phyloP scores from a whole-genome alignment of 495 filamentous ascomycete species.

The Neurospora africana region DNA sequence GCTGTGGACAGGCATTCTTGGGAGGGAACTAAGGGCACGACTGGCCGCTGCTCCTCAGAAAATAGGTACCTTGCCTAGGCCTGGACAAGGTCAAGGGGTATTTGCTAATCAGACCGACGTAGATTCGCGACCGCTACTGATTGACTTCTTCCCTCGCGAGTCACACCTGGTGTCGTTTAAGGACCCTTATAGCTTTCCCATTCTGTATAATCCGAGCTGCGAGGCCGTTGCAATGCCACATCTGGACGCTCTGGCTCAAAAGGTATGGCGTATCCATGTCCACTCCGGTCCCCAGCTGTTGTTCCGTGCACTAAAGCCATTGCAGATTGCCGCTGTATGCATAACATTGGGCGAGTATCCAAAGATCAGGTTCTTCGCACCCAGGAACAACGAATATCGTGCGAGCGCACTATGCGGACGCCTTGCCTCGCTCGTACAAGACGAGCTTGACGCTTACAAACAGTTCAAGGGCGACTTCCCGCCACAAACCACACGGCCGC shows the following conservation, averaged over 20 bases:
- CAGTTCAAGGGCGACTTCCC: conserved; percentile 76
- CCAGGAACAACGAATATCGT: conserved; percentile 66
- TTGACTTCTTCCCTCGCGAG: conserved; percentile 85
- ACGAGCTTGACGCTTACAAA: conserved; percentile 77
- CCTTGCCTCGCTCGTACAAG: conserved; percentile 84
- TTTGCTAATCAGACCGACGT: neutral
- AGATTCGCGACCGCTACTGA: conserved; percentile 57
- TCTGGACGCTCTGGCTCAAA: conserved; percentile 72
- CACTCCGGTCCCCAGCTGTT: neutral
- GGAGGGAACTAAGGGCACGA: conserved; percentile 29
- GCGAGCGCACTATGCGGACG: conserved; percentile 77
- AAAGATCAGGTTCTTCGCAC: conserved; percentile 79
- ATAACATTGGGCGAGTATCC: conserved; percentile 80
- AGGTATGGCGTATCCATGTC: conserved; percentile 42
- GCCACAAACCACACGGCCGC: conserved; percentile 65
- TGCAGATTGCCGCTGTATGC: conserved; percentile 71
- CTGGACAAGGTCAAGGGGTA: neutral
- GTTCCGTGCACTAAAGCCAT: conserved; percentile 16
- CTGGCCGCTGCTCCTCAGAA: conserved; percentile 52
- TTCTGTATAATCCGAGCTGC: conserved; percentile 83
- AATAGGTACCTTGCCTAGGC: conserved; percentile 36
- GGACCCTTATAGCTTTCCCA: conserved; percentile 90
- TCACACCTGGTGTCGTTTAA: conserved; percentile 83
- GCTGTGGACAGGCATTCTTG: conserved; percentile 64
- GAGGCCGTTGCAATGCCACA: conserved; percentile 72